Evolutionary conservation across 2,329 filamentous ascomycete species (phyloP).

Genomic region (Diaporthe humulicola): DNA sequence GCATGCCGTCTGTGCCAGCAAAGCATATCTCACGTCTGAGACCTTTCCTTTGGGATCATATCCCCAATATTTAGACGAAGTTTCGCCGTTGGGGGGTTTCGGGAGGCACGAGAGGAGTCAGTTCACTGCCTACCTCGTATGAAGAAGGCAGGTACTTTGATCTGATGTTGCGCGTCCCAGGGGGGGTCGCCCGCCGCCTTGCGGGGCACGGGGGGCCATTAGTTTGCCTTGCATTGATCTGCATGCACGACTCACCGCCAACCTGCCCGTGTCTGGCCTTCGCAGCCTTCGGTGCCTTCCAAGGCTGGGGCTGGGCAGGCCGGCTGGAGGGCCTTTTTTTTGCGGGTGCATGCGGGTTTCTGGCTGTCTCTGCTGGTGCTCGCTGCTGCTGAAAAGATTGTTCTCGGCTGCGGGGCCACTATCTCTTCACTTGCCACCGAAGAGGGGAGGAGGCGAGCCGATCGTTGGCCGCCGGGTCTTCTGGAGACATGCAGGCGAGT

Average conservation of each 20-base stretch:
- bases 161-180: conserved; percentile 6
- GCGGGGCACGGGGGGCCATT: conserved; percentile 8
- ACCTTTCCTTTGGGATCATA: background rate
- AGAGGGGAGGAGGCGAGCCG: background rate
- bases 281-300: too few relatives aligned
- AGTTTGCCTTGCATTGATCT: conserved; percentile 25
- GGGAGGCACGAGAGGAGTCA: background rate
- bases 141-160: background rate
- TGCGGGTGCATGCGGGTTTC: too few relatives aligned
- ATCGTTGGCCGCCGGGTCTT: conserved; percentile 13
- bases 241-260: conserved; percentile 31
- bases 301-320: background rate
- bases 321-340: too few relatives aligned
- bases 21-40: conserved; percentile 17
- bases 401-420: background rate
- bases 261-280: conserved; percentile 9
- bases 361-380: background rate
- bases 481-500: conserved; percentile 24
- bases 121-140: background rate
- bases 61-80: conserved; percentile 20
- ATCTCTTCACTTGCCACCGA: background rate
- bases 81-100: conserved; percentile 1
- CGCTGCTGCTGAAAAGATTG: background rate
- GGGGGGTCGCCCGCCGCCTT: conserved; percentile 8
- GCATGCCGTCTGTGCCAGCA: conserved; percentile 9